Evolutionary conservation across 106 monocot genomes (phyloP), one percentile per base, ranked within the genome.

Genomic region (Acorus gramineus): DNA sequence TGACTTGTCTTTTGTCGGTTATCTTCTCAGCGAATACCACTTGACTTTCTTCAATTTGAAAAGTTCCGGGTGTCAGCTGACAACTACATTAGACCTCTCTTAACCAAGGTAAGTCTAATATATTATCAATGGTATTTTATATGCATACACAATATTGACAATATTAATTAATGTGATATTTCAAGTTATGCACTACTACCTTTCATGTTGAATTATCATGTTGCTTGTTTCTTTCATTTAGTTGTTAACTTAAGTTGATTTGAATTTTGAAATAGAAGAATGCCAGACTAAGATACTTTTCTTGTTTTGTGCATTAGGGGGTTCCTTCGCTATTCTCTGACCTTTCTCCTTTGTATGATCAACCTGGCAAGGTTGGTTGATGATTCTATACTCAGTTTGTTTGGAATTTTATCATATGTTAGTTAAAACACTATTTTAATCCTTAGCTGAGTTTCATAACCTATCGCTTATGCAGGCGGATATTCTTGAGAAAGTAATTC

Each of bases 271-370:
- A 28, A 0, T 28, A 28, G 28, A 28, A 28, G 28, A 28, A 0
- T 28, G 3, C 1, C 4, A 11, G 8, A 14, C 3, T 57, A 56
- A 6, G 56, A 44, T 67, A 67, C 50, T 13, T 50, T 44, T 11
- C 44, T 63, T 55, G 45, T 13, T 67, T 28, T 63, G 14, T 71
- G 28, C 28, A 28, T 62, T 71, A 96, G 96, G 96, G 96, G 12
- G 82, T 91, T 72, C 96, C 90, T 72, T 96, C 96, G 7, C 79
- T 96, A 63, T 96, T 96, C 74, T 87, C 85, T 71, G 96, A 96
- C 73, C 77, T 96, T 44, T 87, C 81, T 50, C 96, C 90, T 3
- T 73, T 96, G 61, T 96, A 91, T 75, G 85, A 90, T 47, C 87
- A 78, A 8, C 68, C 68, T 59, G 81, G 77, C 56, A 96, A 96